Conservation (phyloP, 169 alveolate genomes). For the Plasmodium ovale region DNA sequence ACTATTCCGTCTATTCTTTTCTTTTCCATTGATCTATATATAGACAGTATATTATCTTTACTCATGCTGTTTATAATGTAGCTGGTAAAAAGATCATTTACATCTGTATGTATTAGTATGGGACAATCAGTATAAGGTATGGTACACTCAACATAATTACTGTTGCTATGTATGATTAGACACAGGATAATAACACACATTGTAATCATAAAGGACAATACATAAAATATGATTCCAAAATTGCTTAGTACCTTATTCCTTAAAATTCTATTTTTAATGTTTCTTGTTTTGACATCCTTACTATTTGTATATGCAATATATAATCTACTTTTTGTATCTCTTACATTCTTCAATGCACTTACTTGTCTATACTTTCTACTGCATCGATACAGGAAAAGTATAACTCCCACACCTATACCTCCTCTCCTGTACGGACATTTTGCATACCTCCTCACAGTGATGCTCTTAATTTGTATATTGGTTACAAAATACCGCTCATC, state of each 20-base stretch:
- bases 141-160: slow-evolving; percentile 24
- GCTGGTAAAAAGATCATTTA: slow-evolving; percentile 8
- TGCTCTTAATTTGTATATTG: slow-evolving; percentile 23
- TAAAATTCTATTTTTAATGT: slow-evolving; percentile 29
- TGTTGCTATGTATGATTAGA: slow-evolving; percentile 13
- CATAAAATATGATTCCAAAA: slow-evolving; percentile 1
- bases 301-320: slow-evolving; percentile 36
- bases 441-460: slow-evolving; percentile 7
- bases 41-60: slow-evolving; percentile 17
- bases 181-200: background rate
- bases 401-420: background rate
- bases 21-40: slow-evolving; percentile 4
- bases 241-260: slow-evolving; percentile 7
- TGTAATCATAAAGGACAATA: background rate
- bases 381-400: slow-evolving; percentile 1
- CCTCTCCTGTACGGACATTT: slow-evolving; percentile 23
- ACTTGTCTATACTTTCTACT: slow-evolving; percentile 23
- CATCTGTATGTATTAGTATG: slow-evolving; percentile 11
- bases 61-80: slow-evolving; percentile 3
- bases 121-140: slow-evolving; percentile 46
- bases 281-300: slow-evolving; percentile 7
- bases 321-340: background rate
- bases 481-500: slow-evolving; percentile 29
- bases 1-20: background rate
- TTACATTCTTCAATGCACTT: background rate